Evolutionary conservation across 331 rosid species (phyloP).

Genomic region (Quercus phellos): DNA sequence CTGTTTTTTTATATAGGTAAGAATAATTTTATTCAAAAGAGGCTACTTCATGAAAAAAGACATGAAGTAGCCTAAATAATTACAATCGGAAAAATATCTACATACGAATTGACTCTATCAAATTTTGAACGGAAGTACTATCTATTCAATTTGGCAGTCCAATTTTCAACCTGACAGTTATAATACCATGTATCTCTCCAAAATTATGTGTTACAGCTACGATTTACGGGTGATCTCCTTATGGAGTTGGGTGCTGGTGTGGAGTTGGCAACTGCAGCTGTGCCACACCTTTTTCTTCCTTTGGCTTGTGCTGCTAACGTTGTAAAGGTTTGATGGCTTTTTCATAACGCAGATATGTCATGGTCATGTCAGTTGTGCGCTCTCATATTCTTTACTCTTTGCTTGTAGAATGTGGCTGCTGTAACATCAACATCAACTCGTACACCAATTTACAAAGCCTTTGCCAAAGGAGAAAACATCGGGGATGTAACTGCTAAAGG

Average conservation of each 20-base stretch:
- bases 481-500: constrained; percentile 99
- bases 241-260: constrained; percentile 98
- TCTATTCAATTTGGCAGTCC: background rate
- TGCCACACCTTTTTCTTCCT: constrained; percentile 95
- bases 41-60: no score
- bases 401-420: constrained; percentile 83
- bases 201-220: constrained; percentile 50
- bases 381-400: constrained; percentile 25
- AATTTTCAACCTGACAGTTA: background rate
- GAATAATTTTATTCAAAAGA: no score
- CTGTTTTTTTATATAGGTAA: background rate
- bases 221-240: constrained; percentile 93
- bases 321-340: constrained; percentile 53
- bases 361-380: constrained; percentile 4
- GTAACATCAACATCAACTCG: constrained; percentile 99
- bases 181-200: constrained; percentile 13
- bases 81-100: no score
- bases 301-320: constrained; percentile 98
- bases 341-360: background rate
- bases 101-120: no score
- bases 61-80: no score
- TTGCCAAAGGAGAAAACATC: constrained; percentile 96
- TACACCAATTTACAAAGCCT: constrained; percentile 97
- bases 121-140: no score
- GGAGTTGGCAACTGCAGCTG: constrained; percentile 86